Percentiles rank a stretch among this genome's conserved stretches.
Evolutionary conservation across 192 early-diverging fungal species (phyloP).

Genomic region (Geranomyces michiganensis): DNA sequence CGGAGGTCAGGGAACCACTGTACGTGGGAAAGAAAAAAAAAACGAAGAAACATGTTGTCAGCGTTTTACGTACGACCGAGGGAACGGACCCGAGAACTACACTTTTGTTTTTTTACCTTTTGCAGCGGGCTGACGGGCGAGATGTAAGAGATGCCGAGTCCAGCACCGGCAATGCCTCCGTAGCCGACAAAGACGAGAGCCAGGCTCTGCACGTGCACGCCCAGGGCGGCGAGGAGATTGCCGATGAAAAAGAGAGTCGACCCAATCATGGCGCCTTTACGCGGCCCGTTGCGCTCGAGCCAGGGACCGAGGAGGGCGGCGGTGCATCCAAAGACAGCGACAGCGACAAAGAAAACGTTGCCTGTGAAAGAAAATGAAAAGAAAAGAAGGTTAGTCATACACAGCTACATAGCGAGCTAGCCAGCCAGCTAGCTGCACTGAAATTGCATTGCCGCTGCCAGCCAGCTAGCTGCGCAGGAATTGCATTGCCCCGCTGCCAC

Average conservation of each 20-base stretch:
- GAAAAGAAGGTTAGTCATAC: too few relatives aligned
- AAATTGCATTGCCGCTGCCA: too few relatives aligned
- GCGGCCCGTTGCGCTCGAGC: constrained; percentile 76
- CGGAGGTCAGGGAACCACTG: constrained; percentile 75
- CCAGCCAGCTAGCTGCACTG: too few relatives aligned
- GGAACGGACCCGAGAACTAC: too few relatives aligned
- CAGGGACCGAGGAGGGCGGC: constrained; percentile 77
- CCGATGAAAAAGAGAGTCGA: constrained; percentile 69
- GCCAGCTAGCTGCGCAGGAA: too few relatives aligned
- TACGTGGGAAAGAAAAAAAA: not conserved
- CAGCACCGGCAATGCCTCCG: constrained; percentile 71
- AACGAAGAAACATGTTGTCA: not conserved
- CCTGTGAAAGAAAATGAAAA: constrained; percentile 4
- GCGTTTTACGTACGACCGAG: too few relatives aligned
- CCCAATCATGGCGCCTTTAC: constrained; percentile 66
- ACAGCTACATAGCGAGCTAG: too few relatives aligned
- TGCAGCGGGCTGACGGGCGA: constrained; percentile 74
- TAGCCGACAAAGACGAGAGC: constrained; percentile 62
- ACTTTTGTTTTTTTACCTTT: constrained; percentile 37
- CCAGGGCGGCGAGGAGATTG: constrained; percentile 65
- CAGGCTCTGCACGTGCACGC: constrained; percentile 50
- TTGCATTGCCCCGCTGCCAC: too few relatives aligned
- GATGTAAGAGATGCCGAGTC: constrained; percentile 75
- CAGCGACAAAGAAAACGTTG: constrained; percentile 76
- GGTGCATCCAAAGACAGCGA: constrained; percentile 72